Evolutionary conservation across 371 early-diverging fungal species (phyloP), one percentile per base, ranked within the genome.

Genomic region (Syncephalastrum contaminatum): DNA sequence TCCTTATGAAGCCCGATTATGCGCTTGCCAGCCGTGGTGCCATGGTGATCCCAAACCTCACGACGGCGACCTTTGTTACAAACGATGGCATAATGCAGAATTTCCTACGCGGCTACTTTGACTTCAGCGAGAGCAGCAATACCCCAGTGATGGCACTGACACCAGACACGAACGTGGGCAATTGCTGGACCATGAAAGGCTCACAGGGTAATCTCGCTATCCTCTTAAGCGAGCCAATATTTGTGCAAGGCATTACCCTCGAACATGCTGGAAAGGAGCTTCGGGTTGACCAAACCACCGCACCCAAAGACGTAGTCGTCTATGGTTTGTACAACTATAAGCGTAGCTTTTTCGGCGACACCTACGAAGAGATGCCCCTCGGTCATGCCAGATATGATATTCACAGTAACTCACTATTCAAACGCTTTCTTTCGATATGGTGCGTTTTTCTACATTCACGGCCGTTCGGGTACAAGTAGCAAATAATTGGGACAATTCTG

Each of bases 111-210:
- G 1, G 2, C 10, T 10, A 8, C 10, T 30, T 30, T 10, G 12
- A 30, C 10, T 8, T 30, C 12, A 10, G 36, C 2, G 10, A 2
- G 0, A 8, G 47, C 12, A 56, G 59, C 18, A 73, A 70, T 42
- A 67, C 73, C 1, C 83, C 85, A 2, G 48, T 73, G 5, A 72
- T 72, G 19, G 77, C 75, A 0, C 70, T 88, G 18, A 68, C 75
- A 16, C 85, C 87, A 4, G 61, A 64, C 25, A 65, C 75, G 24
- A 72, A 81, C 18, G 69, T 84, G 4, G 89, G 89, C 22, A 77
- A 87, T 58, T 91, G 91, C 60, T 91, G 90, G 90, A 81, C 89
- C 0, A 78, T 88, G 75, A 62, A 57, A 16, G 89, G 90, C 12
- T 54, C 66, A 6, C 51, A 60, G 6, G 91, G 91, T 0, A 72